These are phyloP conservation scores for Neurospora sp. DNA, from an alignment of 495 filamentous ascomycete species.

Conservation along the genomic window DNA sequence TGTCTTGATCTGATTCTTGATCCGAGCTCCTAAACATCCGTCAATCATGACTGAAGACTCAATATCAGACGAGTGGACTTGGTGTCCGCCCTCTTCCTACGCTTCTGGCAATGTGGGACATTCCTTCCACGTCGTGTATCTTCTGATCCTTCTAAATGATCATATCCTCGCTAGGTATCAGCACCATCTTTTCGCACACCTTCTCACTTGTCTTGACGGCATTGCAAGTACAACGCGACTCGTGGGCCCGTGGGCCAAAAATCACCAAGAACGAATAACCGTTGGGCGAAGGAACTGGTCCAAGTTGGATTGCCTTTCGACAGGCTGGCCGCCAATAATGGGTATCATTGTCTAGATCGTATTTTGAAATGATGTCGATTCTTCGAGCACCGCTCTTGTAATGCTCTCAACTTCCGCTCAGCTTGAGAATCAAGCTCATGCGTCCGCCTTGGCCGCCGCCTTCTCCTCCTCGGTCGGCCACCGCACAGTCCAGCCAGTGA, in stretches of 20 bases:
- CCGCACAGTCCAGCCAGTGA: conserved; percentile 65
- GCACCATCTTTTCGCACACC: conserved; percentile 8
- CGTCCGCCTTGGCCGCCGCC: background rate
- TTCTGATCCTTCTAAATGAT: background rate
- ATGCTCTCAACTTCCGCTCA: background rate
- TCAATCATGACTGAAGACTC: background rate
- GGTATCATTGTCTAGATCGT: background rate
- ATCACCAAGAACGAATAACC: background rate
- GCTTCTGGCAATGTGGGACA: background rate
- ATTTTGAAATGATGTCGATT: background rate
- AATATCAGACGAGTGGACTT: background rate
- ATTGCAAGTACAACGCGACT: conserved; percentile 1
- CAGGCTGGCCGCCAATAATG: background rate
- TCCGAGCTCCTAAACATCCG: background rate
- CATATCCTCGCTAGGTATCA: conserved; percentile 1
- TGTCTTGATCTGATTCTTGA: background rate
- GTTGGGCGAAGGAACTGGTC: background rate
- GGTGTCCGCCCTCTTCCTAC: background rate
- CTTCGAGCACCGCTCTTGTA: background rate
- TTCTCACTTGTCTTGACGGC: conserved; percentile 6
- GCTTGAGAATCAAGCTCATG: background rate
- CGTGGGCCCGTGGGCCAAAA: background rate
- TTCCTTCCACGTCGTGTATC: background rate
- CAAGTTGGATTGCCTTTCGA: background rate
- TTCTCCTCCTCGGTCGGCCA: conserved; percentile 30